phyloP scores from a whole-genome alignment of 2,329 filamentous ascomycete genomes.

The Pestalotiopsis fici region DNA sequence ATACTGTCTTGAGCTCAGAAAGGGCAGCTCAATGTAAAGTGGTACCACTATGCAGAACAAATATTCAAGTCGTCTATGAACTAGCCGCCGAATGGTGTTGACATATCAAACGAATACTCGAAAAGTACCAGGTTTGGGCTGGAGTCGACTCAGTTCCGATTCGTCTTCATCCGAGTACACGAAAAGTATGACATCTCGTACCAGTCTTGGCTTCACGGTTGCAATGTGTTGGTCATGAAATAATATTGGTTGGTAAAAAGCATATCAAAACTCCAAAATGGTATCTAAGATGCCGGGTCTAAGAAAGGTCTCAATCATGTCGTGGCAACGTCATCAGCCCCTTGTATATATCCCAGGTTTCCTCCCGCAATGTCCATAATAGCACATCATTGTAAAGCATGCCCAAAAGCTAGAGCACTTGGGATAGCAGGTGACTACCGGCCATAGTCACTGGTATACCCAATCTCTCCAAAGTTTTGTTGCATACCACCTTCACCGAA shows the following conservation, averaged over 20 bases:
- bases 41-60: no score
- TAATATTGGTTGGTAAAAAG: neutral
- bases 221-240: neutral
- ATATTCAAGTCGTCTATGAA: no score
- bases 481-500: slow-evolving; percentile 58
- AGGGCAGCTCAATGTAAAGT: no score
- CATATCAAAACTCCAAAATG: slow-evolving; percentile 23
- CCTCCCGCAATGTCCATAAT: neutral
- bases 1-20: no score
- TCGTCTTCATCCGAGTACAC: no score
- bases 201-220: neutral
- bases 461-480: slow-evolving; percentile 56
- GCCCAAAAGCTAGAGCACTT: no score
- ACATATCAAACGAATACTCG: no score
- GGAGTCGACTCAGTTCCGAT: no score
- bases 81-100: no score
- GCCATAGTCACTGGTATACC: slow-evolving; percentile 55
- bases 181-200: neutral
- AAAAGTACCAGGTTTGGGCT: no score
- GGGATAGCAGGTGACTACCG: slow-evolving; percentile 27
- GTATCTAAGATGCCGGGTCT: slow-evolving; percentile 27
- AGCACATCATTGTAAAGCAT: neutral
- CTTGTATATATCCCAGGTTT: neutral
- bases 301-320: slow-evolving; percentile 5
- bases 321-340: slow-evolving; percentile 1